Conservation (phyloP, 352 stramenopile species). For the Phytophthora brassicae region DNA sequence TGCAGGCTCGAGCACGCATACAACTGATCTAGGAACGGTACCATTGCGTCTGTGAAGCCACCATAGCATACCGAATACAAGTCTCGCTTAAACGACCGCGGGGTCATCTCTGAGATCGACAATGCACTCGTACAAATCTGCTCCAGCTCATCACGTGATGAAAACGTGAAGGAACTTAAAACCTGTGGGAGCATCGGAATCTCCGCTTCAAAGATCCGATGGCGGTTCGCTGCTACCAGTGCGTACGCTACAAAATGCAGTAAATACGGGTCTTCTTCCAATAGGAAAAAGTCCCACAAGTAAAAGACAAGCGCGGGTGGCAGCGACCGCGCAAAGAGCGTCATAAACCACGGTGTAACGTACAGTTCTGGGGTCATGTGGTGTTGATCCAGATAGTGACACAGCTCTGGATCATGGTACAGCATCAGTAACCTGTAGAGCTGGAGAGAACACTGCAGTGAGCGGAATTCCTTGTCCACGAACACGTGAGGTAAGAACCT, state of each 20-base stretch:
- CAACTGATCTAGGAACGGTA: slow-evolving; percentile 71
- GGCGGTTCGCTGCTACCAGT: slow-evolving; percentile 62
- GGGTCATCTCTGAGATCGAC: slow-evolving; percentile 62
- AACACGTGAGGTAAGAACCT: slow-evolving; percentile 89
- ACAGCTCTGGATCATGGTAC: slow-evolving; percentile 91
- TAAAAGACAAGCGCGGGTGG: slow-evolving; percentile 71
- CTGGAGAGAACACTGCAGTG: slow-evolving; percentile 92
- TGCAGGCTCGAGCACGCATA: slow-evolving; percentile 76
- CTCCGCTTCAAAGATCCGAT: slow-evolving; percentile 64
- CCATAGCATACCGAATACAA: slow-evolving; percentile 85
- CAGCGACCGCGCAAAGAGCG: slow-evolving; percentile 88
- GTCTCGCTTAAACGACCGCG: slow-evolving; percentile 77
- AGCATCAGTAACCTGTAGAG: slow-evolving; percentile 90
- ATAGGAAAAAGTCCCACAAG: slow-evolving; percentile 92
- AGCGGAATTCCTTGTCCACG: slow-evolving; percentile 88
- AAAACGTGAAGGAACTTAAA: slow-evolving; percentile 73
- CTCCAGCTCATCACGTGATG: slow-evolving; percentile 55
- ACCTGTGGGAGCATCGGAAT: slow-evolving; percentile 82
- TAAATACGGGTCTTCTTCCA: slow-evolving; percentile 87
- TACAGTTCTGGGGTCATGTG: slow-evolving; percentile 93
- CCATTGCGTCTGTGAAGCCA: slow-evolving; percentile 62
- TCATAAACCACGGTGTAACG: slow-evolving; percentile 94
- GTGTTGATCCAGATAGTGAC: slow-evolving; percentile 87
- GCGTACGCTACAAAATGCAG: slow-evolving; percentile 90
- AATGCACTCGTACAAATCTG: slow-evolving; percentile 55